Evolutionary conservation across 2,329 filamentous ascomycete species (phyloP), one percentile per base, ranked within the genome.

Genomic region (Pseudogymnoascus sp.): DNA sequence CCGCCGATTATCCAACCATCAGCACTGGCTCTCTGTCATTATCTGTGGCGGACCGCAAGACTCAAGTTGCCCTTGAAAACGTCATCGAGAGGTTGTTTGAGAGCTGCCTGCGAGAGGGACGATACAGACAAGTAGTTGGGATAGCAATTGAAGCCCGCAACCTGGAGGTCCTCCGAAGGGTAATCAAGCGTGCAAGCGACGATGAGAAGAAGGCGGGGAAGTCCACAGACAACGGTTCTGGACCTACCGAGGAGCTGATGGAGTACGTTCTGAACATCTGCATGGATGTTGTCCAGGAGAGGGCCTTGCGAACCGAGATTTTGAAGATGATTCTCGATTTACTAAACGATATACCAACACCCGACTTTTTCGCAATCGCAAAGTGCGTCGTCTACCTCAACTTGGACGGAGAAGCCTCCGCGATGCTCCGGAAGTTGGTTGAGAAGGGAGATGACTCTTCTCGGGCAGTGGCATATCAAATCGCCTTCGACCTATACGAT

Each of bases 321-420:
- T 76, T 99, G 62, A 87, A 89, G 68, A 81, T 99, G 50, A 94
- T 99, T 61, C 85, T 99, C n/a, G 90, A 93, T 63, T 84, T 99
- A n/a, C 81, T 99, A 37, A 96, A 89, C 76, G 90, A 95, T 62
- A 94, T 96, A 61, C 89, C 91, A 1, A 90, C 84, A 63, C 94
- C 94, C 0, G 94, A 99, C 73, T 97, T 96, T 75, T 99, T 99
- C 74, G 91, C 94, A 18, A 97, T 99, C 69, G 93, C 94, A 58
- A 96, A 95, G 75, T 99, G 94, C 69, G 94, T 96, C 30, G 93
- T 99, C 37, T 97, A 97, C 70, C 82, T 99, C 16, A 89, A 96
- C 72, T 90, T 96, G 67, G 88, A 97, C 70, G 87, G 90, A 57
- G 88, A 97, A 79, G 94, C 94, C 0, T 92, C 91, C 8, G 84